Base-by-base conservation (phyloP, 2,329 filamentous ascomycete genomes). In the Aureobasidium melanogenum region DNA sequence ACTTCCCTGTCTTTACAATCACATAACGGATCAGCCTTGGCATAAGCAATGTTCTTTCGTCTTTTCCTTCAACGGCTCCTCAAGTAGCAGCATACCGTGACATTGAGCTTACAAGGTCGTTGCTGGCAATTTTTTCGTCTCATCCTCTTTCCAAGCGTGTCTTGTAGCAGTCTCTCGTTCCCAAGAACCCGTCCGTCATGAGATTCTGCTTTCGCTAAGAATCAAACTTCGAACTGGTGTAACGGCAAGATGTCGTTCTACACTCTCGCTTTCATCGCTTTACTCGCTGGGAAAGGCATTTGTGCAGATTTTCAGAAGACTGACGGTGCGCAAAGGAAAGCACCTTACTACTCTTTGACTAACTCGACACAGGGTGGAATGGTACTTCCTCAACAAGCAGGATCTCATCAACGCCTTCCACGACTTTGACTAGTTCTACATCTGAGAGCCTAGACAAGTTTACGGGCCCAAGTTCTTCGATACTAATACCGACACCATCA, bases 1-100 rank as follows among this genome's bases (percentile, higher is more conserved):
- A 48, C 54, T 59, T 39, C 56, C 43, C 46, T 58, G 44, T 59
- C 46, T 41, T 34, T 41, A 41, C 36, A 43, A 44, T 22, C 22
- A 38, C 24, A 32, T 58, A 46, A 36, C 56, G 24, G 34, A 48
- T 43, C 56, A 59, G 44, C 43, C 56, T 59, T 59, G 56, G 56
- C 56, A 39, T 48, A 50, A 47, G 52, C 52, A 15, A 46, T 47
- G 41, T 47, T 50, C 34, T 59, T 44, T 30, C 24, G 32, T 32
- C 34, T 50, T 50, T 50, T 50, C 19, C 30, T 59, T 22, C 34
- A 48, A 26, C 56, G 19, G 44, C 17, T 28, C 46, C 17, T 50
- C 34, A 50, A 59, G 43, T 50, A 59, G 44, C 34, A 59, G 34
- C 22, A 48, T 30, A 39, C 43, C 36, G 41, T 59, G 54, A 57